phyloP scores from a whole-genome alignment of 208 protist species.

The Leishmania major region DNA sequence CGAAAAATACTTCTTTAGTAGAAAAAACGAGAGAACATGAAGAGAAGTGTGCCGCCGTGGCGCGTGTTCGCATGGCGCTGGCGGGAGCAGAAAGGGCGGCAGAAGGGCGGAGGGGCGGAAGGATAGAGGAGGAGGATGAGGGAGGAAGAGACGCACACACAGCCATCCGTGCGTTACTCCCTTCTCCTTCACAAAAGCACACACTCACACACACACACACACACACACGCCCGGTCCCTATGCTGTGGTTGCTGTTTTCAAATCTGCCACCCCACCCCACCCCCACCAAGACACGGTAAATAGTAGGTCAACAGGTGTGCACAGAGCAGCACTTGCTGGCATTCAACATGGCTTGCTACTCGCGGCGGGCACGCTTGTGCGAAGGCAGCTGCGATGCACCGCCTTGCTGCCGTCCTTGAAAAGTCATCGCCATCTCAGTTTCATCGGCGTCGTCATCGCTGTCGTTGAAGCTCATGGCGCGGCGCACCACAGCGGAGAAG shows the following conservation, averaged over 20 bases:
- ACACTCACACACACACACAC: background rate
- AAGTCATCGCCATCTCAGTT: background rate
- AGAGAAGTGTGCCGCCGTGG: background rate
- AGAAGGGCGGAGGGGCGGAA: background rate
- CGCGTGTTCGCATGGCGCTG: background rate
- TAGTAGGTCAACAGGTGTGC: too few species aligned
- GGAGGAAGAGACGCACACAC: background rate
- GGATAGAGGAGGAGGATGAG: background rate
- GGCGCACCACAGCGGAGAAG: constrained; percentile 43
- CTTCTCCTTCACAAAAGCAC: background rate
- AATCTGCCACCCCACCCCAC: too few species aligned
- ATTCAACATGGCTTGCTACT: background rate
- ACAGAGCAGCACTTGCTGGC: background rate
- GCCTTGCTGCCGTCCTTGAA: background rate
- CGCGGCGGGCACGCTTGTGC: constrained; percentile 28
- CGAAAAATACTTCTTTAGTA: background rate
- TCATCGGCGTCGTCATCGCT: constrained; percentile 35
- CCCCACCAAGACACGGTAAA: background rate
- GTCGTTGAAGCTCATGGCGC: constrained; percentile 46
- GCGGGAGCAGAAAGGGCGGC: too few species aligned
- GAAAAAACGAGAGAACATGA: background rate
- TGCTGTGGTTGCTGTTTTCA: background rate
- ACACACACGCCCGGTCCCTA: background rate
- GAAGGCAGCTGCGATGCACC: background rate
- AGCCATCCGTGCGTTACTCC: background rate